phyloP scores from a whole-genome alignment of 768 basidiomycete genomes.

The Mrakia blollopis region DNA sequence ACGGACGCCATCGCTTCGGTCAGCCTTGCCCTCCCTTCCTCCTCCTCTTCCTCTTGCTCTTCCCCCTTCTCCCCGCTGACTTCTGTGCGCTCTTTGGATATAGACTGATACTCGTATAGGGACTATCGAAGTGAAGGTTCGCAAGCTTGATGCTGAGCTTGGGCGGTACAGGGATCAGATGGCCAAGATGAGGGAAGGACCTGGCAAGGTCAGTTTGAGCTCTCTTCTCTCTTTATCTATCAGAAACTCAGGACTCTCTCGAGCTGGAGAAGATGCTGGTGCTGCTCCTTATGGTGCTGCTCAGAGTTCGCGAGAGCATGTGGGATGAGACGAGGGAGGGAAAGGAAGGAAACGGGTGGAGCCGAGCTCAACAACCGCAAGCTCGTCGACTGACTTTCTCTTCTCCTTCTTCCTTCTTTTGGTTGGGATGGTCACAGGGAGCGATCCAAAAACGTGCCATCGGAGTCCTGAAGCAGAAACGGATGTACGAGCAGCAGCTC shows the following conservation, averaged over 20 bases:
- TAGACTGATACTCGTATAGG: constrained; percentile 84
- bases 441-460: constrained; percentile 94
- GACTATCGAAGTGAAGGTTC: constrained; percentile 91
- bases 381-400: background rate
- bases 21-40: constrained; percentile 25
- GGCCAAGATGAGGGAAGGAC: constrained; percentile 84
- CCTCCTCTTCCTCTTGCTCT: background rate
- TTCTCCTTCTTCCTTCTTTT: background rate
- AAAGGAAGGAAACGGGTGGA: background rate
- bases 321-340: constrained; percentile 10
- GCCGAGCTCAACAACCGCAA: background rate
- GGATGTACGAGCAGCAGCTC: constrained; percentile 82
- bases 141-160: constrained; percentile 92
- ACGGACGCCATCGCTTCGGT: constrained; percentile 84
- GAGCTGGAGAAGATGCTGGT: background rate
- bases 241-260: background rate
- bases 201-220: constrained; percentile 70
- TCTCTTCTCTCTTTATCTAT: background rate
- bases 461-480: constrained; percentile 86
- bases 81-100: background rate
- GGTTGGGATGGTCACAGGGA: constrained; percentile 50
- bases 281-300: background rate
- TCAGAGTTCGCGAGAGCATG: background rate
- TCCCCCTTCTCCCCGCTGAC: constrained; percentile 18
- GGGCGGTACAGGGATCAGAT: constrained; percentile 91